A percentile compares a stretch with the other conserved stretches of the same genome.
Evolutionary conservation across 2,329 filamentous ascomycete species (phyloP).

Genomic region (Huntiella abstrusa): DNA sequence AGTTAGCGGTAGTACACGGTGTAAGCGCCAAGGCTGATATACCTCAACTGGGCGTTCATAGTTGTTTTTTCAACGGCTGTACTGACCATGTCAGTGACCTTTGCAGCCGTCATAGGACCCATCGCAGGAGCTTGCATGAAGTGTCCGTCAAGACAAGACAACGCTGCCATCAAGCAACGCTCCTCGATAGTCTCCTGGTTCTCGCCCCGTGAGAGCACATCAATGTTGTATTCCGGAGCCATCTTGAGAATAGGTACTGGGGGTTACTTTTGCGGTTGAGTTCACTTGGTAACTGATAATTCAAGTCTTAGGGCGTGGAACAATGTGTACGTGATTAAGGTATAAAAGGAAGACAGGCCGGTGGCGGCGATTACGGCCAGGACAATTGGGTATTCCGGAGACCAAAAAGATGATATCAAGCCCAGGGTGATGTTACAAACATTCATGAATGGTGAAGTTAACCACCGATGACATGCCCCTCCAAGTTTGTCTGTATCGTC

Average conservation of each 20-base stretch:
- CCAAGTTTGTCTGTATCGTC: too few species aligned
- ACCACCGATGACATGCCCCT: too few species aligned
- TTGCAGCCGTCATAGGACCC: constrained; percentile 34
- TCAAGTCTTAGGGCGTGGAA: too few species aligned
- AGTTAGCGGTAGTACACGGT: neutral
- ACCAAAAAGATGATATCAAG: too few species aligned
- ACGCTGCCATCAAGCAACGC: constrained; percentile 38
- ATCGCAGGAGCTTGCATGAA: constrained; percentile 38
- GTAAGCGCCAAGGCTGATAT: constrained; percentile 13
- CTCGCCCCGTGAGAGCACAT: constrained; percentile 1
- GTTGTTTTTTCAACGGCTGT: constrained; percentile 47
- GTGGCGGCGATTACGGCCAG: too few species aligned
- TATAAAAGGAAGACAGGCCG: too few species aligned
- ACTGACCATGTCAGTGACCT: constrained; percentile 37
- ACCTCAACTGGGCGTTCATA: constrained; percentile 40
- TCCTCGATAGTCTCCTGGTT: constrained; percentile 39
- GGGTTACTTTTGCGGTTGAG: too few species aligned
- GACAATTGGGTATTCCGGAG: too few species aligned
- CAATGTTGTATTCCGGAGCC: neutral
- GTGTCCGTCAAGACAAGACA: constrained; percentile 43
- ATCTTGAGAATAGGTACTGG: neutral
- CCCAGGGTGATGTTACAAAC: too few species aligned
- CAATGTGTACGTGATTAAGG: too few species aligned
- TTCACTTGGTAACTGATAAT: too few species aligned
- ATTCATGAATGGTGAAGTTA: too few species aligned